Base-by-base conservation (phyloP, 805 yeast species). In the Candida insectorum region DNA sequence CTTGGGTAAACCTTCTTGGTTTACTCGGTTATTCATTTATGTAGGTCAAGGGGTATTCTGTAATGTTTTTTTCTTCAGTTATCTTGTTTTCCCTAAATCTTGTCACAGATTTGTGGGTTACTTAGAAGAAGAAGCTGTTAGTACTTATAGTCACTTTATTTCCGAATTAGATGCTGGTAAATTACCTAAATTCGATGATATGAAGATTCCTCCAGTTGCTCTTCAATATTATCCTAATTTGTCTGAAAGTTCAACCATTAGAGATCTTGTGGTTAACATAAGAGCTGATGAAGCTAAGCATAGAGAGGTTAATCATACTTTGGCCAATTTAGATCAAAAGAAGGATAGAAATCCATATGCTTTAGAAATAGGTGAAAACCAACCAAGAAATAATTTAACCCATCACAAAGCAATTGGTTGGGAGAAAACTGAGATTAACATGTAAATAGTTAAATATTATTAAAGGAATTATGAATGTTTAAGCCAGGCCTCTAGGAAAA, bases 211-310 rank as follows among this genome's bases (percentile, higher is more conserved):
- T 2, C 69, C 73, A 30, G 73, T 81, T 36, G 84, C 88, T 6
- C 60, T 65, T 45, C 65, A 69, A 37, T 81, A 82, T 57, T 81
- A 86, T 85, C 67, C 73, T 13, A 65, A 56, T 19, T 63, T 82
- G 62, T 47, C 48, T 26, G 69, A 69, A 19, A 49, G 75, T 16
- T 65, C 81, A 17, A 60, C 75, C 2, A 72, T 81, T 57, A 63
- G 65, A 38, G 86, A 81, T 42, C 65, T 82, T 50, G 62, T 82
- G 29, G 65, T 69, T 38, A 69, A 77, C 44, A 64, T 82, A 16
- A 70, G 88, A 42, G 89, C 89, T 1, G 89, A 81, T 49, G 89
- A 81, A 55, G 81, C 86, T 25, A 81, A 81, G 52, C 88, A 81
- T 51, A 69, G 89, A 55, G 89, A 82, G 49, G 88, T 82, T 18